Evolutionary conservation across 73 alveolate genomes (phyloP).

Genomic region (Paramecium biaurelia): DNA sequence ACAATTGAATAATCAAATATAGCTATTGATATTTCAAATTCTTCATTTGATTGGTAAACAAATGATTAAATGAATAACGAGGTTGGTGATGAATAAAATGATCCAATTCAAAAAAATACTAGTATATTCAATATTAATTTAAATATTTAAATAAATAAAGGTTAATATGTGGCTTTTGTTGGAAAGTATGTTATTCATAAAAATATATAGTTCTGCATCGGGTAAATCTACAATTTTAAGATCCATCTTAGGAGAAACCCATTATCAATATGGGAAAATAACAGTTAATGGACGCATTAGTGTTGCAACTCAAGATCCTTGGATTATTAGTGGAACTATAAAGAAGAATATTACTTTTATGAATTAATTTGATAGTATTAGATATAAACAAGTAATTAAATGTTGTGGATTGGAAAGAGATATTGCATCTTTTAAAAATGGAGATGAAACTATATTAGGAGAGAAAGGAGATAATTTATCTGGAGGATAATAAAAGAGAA

Average conservation of each 20-base stretch:
- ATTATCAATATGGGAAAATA: neutral
- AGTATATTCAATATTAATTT: neutral
- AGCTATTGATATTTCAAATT: neutral
- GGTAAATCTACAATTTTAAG: slow-evolving; percentile 75
- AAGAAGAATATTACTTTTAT: slow-evolving; percentile 85
- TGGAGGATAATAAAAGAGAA: slow-evolving; percentile 88
- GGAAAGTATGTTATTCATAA: neutral
- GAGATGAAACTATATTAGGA: slow-evolving; percentile 62
- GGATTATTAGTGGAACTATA: slow-evolving; percentile 36
- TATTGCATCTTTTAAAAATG: slow-evolving; percentile 41
- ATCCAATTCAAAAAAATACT: neutral
- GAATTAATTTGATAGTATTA: neutral
- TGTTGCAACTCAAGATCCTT: slow-evolving; percentile 21
- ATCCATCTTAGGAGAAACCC: slow-evolving; percentile 82
- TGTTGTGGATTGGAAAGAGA: slow-evolving; percentile 54
- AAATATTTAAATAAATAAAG: neutral
- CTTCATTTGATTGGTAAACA: no score
- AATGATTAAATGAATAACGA: neutral
- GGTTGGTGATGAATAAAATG: neutral
- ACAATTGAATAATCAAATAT: neutral
- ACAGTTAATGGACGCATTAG: neutral
- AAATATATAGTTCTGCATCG: neutral
- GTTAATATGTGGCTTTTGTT: slow-evolving; percentile 31
- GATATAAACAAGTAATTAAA: slow-evolving; percentile 41
- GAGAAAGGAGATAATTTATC: slow-evolving; percentile 70